Percentiles rank a stretch among this genome's conserved stretches.
Evolutionary conservation across 208 protist genomes (phyloP).

Genomic region (Wallacemonas rigidus): DNA sequence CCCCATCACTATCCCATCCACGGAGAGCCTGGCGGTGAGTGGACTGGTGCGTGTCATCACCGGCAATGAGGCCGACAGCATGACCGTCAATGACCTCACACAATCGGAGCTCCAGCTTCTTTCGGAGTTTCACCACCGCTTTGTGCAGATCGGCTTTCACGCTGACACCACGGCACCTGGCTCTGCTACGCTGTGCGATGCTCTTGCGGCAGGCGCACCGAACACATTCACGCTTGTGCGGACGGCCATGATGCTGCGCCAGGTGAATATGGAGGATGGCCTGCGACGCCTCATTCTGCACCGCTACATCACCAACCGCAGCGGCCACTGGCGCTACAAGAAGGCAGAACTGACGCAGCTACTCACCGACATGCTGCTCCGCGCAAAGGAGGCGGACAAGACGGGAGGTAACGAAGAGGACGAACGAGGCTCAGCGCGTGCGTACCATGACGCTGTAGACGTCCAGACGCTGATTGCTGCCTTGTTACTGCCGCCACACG

Average conservation of each 20-base stretch:
- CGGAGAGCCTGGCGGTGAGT: conserved; percentile 52
- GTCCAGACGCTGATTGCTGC: conserved; percentile 11
- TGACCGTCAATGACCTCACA: neutral
- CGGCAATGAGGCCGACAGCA: neutral
- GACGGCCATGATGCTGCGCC: conserved; percentile 52
- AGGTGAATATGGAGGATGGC: conserved; percentile 8
- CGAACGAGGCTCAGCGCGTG: neutral
- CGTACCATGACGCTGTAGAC: neutral
- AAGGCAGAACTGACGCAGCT: conserved; percentile 43
- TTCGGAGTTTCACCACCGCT: conserved; percentile 70
- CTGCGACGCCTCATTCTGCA: conserved; percentile 43
- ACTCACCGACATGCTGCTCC: conserved; percentile 29
- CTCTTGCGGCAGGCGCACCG: conserved; percentile 70
- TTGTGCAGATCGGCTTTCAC: conserved; percentile 66
- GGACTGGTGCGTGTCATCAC: neutral
- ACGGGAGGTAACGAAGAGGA: neutral
- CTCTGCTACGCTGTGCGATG: conserved; percentile 63
- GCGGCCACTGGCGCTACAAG: conserved; percentile 61
- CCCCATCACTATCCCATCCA: conserved; percentile 75
- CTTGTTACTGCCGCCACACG: neutral
- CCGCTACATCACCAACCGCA: conserved; percentile 85
- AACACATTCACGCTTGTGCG: conserved; percentile 86
- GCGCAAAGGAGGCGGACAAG: neutral
- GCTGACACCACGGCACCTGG: conserved; percentile 56
- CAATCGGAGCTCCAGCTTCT: conserved; percentile 21